These are phyloP conservation scores for Colletotrichum melonis DNA, from an alignment of 2,329 filamentous ascomycete species.

Conservation along the genomic window DNA sequence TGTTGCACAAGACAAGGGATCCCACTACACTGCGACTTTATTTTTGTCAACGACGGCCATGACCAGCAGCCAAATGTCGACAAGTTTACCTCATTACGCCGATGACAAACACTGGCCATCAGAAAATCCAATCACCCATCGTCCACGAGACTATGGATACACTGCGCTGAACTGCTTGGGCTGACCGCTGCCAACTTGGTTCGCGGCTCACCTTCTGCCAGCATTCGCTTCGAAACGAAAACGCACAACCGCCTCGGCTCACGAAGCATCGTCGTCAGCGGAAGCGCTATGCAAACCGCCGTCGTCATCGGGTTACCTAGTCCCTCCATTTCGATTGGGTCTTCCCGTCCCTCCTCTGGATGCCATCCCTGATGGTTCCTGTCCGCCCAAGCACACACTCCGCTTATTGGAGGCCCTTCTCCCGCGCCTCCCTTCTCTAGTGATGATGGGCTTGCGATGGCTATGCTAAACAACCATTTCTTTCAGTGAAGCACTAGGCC, in stretches of 20 bases:
- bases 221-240: background rate
- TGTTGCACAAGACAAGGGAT: slow-evolving; percentile 21
- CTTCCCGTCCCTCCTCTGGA: slow-evolving; percentile 14
- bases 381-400: slow-evolving; percentile 1
- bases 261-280: background rate
- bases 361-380: slow-evolving; percentile 19
- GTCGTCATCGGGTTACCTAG: slow-evolving; percentile 10
- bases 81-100: slow-evolving; percentile 19
- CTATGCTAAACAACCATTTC: background rate
- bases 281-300: slow-evolving; percentile 5
- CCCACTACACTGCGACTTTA: slow-evolving; percentile 14
- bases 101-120: slow-evolving; percentile 8
- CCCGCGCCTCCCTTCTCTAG: too few relatives aligned
- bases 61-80: slow-evolving; percentile 2
- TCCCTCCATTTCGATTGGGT: slow-evolving; percentile 19
- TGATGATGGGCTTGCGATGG: background rate
- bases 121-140: slow-evolving; percentile 4
- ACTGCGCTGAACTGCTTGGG: background rate
- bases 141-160: slow-evolving; percentile 6
- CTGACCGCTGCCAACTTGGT: background rate
- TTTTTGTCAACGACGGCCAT: slow-evolving; percentile 1
- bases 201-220: background rate
- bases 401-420: background rate
- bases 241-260: background rate
- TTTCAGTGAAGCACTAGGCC: background rate